These are phyloP conservation scores for Suillus luteus DNA, from an alignment of 768 basidiomycete species.

Conservation along the genomic window DNA sequence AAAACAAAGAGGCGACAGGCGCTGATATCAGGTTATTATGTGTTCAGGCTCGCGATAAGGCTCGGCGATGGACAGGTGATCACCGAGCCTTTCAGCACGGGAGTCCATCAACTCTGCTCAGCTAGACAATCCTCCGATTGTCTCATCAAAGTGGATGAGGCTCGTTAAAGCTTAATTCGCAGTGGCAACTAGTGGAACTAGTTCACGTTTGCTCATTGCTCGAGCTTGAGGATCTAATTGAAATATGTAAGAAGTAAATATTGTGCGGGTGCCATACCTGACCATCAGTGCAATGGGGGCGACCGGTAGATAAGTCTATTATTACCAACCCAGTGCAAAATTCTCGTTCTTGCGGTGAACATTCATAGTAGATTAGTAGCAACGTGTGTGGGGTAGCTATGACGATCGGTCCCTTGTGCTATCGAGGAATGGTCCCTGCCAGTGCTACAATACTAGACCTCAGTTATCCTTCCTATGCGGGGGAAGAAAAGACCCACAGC, in stretches of 20 bases:
- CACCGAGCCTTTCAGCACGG: not conserved
- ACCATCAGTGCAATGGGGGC: too few species aligned
- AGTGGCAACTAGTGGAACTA: not conserved
- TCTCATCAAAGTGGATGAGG: not conserved
- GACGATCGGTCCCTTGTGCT: not conserved
- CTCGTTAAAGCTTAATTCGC: not conserved
- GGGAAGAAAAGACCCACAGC: not conserved
- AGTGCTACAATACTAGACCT: not conserved
- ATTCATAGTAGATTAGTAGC: not conserved
- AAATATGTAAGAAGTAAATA: not conserved
- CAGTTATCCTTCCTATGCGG: not conserved
- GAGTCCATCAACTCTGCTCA: not conserved
- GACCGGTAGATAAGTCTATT: not conserved
- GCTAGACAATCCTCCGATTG: not conserved
- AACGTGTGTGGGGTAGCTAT: not conserved
- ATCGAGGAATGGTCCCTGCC: too few species aligned
- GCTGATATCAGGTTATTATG: not conserved
- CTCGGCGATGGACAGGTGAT: not conserved
- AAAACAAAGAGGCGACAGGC: not conserved
- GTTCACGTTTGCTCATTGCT: not conserved
- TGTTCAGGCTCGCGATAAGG: not conserved
- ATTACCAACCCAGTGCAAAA: not conserved
- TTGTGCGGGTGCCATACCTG: not conserved
- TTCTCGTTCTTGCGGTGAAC: not conserved
- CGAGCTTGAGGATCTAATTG: not conserved